Percentiles rank a stretch among this genome's conserved stretches.
Evolutionary conservation across 2,329 filamentous ascomycete species (phyloP).

Genomic region (Scedosporium aurantiacum): DNA sequence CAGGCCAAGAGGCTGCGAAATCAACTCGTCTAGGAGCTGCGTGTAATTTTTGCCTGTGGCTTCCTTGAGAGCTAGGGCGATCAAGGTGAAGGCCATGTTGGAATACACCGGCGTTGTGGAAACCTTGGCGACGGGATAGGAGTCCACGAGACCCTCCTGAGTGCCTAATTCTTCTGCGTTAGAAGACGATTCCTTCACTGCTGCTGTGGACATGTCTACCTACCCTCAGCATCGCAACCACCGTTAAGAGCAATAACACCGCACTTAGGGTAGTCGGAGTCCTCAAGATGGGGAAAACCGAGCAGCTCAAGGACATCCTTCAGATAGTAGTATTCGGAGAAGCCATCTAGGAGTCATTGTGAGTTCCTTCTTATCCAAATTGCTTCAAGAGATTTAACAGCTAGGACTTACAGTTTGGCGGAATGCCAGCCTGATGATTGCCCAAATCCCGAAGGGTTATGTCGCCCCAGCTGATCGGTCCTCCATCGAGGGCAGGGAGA

Average conservation of each 20-base stretch:
- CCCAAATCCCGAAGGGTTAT: slow-evolving; percentile 27
- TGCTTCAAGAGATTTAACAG: neutral
- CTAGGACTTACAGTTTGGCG: slow-evolving; percentile 22
- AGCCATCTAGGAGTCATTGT: slow-evolving; percentile 16
- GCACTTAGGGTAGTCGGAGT: slow-evolving; percentile 23
- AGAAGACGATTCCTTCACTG: neutral
- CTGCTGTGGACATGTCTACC: neutral
- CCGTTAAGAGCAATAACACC: slow-evolving; percentile 24
- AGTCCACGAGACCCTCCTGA: slow-evolving; percentile 19
- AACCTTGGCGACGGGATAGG: slow-evolving; percentile 16
- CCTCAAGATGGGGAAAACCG: slow-evolving; percentile 24
- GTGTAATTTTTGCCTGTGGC: slow-evolving; percentile 19
- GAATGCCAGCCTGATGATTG: slow-evolving; percentile 24
- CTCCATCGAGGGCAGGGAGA: slow-evolving; percentile 19
- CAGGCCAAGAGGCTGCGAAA: slow-evolving; percentile 13
- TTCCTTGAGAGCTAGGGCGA: slow-evolving; percentile 22
- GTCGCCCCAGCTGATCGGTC: slow-evolving; percentile 16
- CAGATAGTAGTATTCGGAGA: slow-evolving; percentile 25
- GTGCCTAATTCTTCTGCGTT: slow-evolving; percentile 15
- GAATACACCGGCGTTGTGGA: slow-evolving; percentile 24
- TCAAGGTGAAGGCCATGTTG: slow-evolving; percentile 26
- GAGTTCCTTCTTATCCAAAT: neutral
- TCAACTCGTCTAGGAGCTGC: slow-evolving; percentile 12
- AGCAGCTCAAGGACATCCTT: slow-evolving; percentile 21
- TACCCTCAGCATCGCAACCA: slow-evolving; percentile 22